These are phyloP conservation scores for Jaapia argillacea DNA, from an alignment of 768 basidiomycete species.

Conservation along the genomic window DNA sequence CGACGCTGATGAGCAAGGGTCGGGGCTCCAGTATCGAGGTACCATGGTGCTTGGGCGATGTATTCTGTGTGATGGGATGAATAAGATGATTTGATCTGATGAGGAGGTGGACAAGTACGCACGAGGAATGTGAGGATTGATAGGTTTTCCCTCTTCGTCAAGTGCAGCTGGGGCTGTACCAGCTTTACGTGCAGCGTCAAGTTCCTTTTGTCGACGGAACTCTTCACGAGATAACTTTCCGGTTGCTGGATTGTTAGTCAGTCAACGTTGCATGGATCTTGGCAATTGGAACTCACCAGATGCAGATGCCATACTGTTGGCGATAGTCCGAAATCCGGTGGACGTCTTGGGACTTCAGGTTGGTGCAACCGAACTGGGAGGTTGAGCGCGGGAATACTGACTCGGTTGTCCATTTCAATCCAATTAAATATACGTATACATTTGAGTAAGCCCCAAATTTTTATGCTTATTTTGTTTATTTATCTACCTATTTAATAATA, in stretches of 20 bases:
- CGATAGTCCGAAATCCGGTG: too few relatives aligned
- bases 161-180: slow-evolving; percentile 95
- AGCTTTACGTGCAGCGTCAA: slow-evolving; percentile 96
- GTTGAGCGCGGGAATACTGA: too few relatives aligned
- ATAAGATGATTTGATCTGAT: background rate
- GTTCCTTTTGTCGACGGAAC: slow-evolving; percentile 90
- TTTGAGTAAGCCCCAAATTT: too few relatives aligned
- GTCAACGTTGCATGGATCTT: background rate
- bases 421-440: too few relatives aligned
- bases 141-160: slow-evolving; percentile 90
- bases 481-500: too few relatives aligned
- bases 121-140: slow-evolving; percentile 99
- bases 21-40: slow-evolving; percentile 88
- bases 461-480: too few relatives aligned
- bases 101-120: slow-evolving; percentile 18
- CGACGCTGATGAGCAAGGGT: slow-evolving; percentile 92
- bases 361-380: too few relatives aligned
- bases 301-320: slow-evolving; percentile 12
- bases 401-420: too few relatives aligned
- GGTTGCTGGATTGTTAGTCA: slow-evolving; percentile 20
- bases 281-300: slow-evolving; percentile 7
- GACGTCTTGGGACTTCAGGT: too few relatives aligned
- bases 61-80: slow-evolving; percentile 66
- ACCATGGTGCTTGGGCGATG: slow-evolving; percentile 99
- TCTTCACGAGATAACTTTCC: slow-evolving; percentile 93